A percentile compares a stretch with the other conserved stretches of the same genome.
phyloP scores from a whole-genome alignment of 2,329 filamentous ascomycete genomes.

The Neofusicoccum ribis region DNA sequence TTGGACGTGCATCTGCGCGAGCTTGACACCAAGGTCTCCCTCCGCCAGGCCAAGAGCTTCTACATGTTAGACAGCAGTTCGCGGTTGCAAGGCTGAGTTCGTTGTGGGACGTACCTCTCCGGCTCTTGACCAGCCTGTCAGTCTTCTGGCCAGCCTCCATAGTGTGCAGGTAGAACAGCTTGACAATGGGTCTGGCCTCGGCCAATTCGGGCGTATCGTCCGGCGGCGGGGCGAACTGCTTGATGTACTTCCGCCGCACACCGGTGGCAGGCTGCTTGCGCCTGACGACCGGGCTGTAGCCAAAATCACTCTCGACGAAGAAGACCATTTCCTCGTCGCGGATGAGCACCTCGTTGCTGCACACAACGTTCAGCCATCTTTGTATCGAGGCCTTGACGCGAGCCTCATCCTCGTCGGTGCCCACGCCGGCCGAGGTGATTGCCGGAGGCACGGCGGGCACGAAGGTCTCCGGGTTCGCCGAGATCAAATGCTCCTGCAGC shows the following conservation, averaged over 20 bases:
- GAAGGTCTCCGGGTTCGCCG: conserved; percentile 93
- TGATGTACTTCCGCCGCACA: conserved; percentile 90
- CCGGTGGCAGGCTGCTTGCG: conserved; percentile 97
- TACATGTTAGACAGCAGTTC: not conserved
- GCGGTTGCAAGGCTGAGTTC: no score
- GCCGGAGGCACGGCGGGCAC: conserved; percentile 94
- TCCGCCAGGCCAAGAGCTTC: conserved; percentile 89
- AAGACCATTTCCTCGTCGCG: conserved; percentile 95
- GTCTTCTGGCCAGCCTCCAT: conserved; percentile 99
- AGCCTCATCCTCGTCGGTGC: conserved; percentile 91
- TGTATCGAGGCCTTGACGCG: conserved; percentile 89
- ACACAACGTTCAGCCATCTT: conserved; percentile 92
- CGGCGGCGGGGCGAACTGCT: conserved; percentile 96
- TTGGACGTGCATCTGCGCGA: conserved; percentile 82
- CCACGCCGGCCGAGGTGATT: conserved; percentile 89
- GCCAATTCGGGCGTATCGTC: conserved; percentile 96
- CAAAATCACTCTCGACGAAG: conserved; percentile 98
- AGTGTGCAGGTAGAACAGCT: conserved; percentile 89
- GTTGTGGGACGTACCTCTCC: conserved; percentile 65
- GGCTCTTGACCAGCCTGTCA: conserved; percentile 87
- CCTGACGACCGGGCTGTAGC: conserved; percentile 92
- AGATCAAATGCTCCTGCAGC: conserved; percentile 92
- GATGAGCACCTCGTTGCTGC: conserved; percentile 88
- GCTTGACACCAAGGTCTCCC: conserved; percentile 88
- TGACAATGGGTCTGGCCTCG: conserved; percentile 85